These are phyloP conservation scores for Hypoxylon cercidicola DNA, from an alignment of 495 filamentous ascomycete species.

Conservation along the genomic window DNA sequence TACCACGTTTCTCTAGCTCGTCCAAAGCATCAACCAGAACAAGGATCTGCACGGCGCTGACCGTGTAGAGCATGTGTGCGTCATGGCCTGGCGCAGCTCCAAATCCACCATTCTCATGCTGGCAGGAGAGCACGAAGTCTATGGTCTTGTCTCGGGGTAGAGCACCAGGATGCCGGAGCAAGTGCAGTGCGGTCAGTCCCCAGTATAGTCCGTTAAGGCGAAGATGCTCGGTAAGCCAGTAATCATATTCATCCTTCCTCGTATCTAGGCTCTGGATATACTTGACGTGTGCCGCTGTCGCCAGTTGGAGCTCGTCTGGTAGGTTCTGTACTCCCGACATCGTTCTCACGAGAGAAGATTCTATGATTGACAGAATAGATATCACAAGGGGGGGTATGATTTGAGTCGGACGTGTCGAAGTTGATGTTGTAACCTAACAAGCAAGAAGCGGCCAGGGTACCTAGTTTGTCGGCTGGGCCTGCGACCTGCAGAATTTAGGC, in stretches of 20 bases:
- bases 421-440: too few species aligned
- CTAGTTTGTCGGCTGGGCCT: too few species aligned
- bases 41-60: conserved; percentile 92
- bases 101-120: conserved; percentile 88
- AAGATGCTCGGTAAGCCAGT: conserved; percentile 96
- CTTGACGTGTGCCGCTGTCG: conserved; percentile 80
- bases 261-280: conserved; percentile 95
- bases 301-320: conserved; percentile 71
- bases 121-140: conserved; percentile 91
- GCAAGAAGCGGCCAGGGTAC: too few species aligned
- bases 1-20: conserved; percentile 76
- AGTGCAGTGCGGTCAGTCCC: conserved; percentile 89
- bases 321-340: conserved; percentile 50
- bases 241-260: conserved; percentile 92
- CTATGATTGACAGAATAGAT: neutral
- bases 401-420: too few species aligned
- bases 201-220: conserved; percentile 96
- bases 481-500: too few species aligned
- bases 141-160: conserved; percentile 84
- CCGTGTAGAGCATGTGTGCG: conserved; percentile 93
- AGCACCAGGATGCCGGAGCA: conserved; percentile 81
- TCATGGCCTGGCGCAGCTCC: conserved; percentile 94
- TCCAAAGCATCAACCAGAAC: conserved; percentile 84
- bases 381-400: neutral
- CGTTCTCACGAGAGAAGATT: neutral